Evolutionary conservation across 2,329 filamentous ascomycete genomes (phyloP), one percentile per base, ranked within the genome.

Genomic region (Pseudogymnoascus sp.): DNA sequence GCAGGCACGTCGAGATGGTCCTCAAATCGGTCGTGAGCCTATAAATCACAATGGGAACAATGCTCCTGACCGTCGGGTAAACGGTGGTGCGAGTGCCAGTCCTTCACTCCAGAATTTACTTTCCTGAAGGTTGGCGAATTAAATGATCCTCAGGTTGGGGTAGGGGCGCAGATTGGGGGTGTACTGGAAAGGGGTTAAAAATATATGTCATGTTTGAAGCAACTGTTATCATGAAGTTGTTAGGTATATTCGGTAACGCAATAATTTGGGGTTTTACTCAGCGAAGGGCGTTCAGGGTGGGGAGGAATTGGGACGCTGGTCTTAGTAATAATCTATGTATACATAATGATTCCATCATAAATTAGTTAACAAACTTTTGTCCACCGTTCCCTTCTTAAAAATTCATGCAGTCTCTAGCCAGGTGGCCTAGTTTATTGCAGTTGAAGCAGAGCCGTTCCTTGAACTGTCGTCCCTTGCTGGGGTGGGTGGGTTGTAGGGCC

Each of bases 41-140:
- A 59, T 67, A 61, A 63, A 38, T 16, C 47, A 53, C 69, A 72
- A 33, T 67, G 72, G 67, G 56, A 68, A 63, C 25, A 74, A 71
- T 61, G 67, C 69, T 7, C 65, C 71, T 31, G 63, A 74, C 56
- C 70, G 66, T 18, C 77, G 81, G 59, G 77, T 80, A 33, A 76
- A 80, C 31, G 83, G 82, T 60, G 88, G 88, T n/a, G 89, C 89
- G 3, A 92, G 89, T 70, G 88, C 89, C 14, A 92, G 86, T 70
- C 88, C 89, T 10, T 91, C 89, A 8, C 74, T 92, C 65, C 84
- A 86, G 69, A 92, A 92, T 70, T 75, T 92, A 59, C 79, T 92
- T 62, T 88, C 84, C 59, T 91, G 75, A 77, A 4, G 28, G 10
- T 25, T 25, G 14, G 21, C 44, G 44, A 25, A 25, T 25, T 21